Conservation (phyloP, 1,284 basidiomycete species). For the Melampsora americana region DNA sequence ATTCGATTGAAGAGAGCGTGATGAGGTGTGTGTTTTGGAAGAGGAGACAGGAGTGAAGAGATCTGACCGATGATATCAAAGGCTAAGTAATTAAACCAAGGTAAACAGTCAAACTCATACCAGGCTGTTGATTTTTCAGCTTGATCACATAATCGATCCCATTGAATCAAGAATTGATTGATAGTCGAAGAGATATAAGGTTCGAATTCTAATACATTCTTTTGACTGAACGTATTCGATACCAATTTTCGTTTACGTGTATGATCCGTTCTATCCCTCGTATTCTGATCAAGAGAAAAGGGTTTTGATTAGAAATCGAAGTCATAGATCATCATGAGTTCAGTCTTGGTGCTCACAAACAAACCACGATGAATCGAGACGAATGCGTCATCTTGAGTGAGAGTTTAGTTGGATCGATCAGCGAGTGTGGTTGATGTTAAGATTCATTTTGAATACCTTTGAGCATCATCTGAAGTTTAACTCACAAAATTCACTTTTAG, state of each 20-base stretch:
- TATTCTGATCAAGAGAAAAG: slow-evolving; percentile 63
- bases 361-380: slow-evolving; percentile 65
- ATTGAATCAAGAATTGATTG: slow-evolving; percentile 65
- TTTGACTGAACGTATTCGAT: slow-evolving; percentile 76
- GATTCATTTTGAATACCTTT: too few species aligned
- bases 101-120: slow-evolving; percentile 64
- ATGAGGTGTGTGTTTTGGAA: not conserved
- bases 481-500: slow-evolving; percentile 60
- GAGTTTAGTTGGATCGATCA: not conserved
- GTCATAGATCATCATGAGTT: too few species aligned
- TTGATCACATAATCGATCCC: slow-evolving; percentile 65
- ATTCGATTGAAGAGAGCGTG: not conserved
- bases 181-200: slow-evolving; percentile 72
- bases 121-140: not conserved
- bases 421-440: slow-evolving; percentile 66
- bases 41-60: not conserved
- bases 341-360: too few species aligned
- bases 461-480: slow-evolving; percentile 48
- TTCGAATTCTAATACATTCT: slow-evolving; percentile 70
- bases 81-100: slow-evolving; percentile 71
- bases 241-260: slow-evolving; percentile 84
- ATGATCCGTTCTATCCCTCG: slow-evolving; percentile 74
- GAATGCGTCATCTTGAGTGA: slow-evolving; percentile 64
- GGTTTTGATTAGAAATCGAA: slow-evolving; percentile 53
- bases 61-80: slow-evolving; percentile 84